These are phyloP conservation scores for Fusarium keratoplasticum DNA, from an alignment of 2,329 filamentous ascomycete genomes.

Conservation along the genomic window DNA sequence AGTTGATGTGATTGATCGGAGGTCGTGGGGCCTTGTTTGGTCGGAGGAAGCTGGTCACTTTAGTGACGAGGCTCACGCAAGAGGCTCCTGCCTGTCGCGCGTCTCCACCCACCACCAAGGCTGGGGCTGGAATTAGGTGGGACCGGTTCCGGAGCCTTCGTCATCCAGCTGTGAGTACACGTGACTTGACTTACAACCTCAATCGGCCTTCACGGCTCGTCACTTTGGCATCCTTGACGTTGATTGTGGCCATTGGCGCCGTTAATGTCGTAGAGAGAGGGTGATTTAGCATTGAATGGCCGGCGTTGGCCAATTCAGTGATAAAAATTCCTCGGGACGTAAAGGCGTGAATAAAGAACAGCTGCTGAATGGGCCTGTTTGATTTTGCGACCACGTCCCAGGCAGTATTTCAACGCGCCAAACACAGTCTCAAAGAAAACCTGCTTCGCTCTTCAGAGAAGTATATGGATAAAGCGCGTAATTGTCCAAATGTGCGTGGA, in stretches of 20 bases:
- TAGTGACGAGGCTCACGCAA: conserved; percentile 52
- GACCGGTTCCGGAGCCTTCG: conserved; percentile 27
- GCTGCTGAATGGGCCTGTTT: not conserved
- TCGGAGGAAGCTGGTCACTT: conserved; percentile 45
- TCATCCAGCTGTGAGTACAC: conserved; percentile 15
- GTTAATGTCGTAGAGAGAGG: not conserved
- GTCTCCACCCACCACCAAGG: conserved; percentile 31
- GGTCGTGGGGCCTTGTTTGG: conserved; percentile 42
- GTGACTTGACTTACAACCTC: conserved; percentile 11
- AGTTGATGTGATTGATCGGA: conserved; percentile 36
- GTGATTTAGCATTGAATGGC: not conserved
- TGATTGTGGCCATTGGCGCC: not conserved
- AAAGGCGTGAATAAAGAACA: not conserved
- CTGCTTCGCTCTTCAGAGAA: not conserved
- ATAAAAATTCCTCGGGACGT: not conserved
- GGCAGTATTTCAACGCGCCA: not conserved
- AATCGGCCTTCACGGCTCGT: not conserved
- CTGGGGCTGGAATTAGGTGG: conserved; percentile 40
- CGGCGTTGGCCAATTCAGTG: not conserved
- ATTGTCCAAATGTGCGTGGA: not conserved
- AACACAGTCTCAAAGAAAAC: not conserved
- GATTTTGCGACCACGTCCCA: not conserved
- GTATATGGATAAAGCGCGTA: not conserved
- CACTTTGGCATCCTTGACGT: not conserved
- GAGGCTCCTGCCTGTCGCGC: conserved; percentile 51